Base-by-base conservation (phyloP, 2,329 filamentous ascomycete genomes). In the Trichoderma aggressivum region DNA sequence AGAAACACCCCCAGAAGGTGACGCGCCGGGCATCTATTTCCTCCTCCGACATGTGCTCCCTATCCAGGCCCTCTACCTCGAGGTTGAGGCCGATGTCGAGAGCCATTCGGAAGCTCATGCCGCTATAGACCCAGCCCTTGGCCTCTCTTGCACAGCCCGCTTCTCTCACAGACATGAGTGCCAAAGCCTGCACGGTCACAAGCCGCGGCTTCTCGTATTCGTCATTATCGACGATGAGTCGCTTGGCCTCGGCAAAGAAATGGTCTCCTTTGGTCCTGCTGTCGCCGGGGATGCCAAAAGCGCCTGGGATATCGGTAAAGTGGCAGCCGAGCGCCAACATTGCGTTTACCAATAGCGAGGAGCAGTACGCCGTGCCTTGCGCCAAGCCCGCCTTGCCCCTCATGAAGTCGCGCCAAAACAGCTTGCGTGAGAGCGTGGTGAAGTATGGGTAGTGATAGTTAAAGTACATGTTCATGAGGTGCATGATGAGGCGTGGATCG, bases 391-490 rank as follows among this genome's bases (percentile, higher is more conserved):
- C 88, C 73, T 87, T 90, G 0, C 96, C 95, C 16, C 86, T 87
- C 58, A 91, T 80, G 76, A 97, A 98, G 79, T 98, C 94, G 55
- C 91, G 88, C 78, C 93, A 94, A 79, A 99, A 98, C 36, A 97
- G 84, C 47, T 87, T 90, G 79, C 93, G 97, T 14, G 94, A 95
- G 7, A 98, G 84, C 0, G 93, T 96, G 5, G 94, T 95, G 80
- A 98, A 99, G 82, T 96, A 98, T 21, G 94, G 91, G 80, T 98
- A 98, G 81, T 98, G 96, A 92, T 95, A 98, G 76, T 91, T 94
- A 82, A 98, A 98, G 82, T 99, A 99, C 93, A 98, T 94, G 77
- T 94, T 95, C 78, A 99, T 89, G 21, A 99, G 88, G 80, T 98
- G 95, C 18, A 90, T 88, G 75, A 98, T 90, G 59, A 97, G 85